Percentiles rank a stretch among this genome's conserved stretches.
These are phyloP conservation scores for Wickerhamomyces subpelliculosus DNA, from an alignment of 805 yeast species.

Conservation along the genomic window DNA sequence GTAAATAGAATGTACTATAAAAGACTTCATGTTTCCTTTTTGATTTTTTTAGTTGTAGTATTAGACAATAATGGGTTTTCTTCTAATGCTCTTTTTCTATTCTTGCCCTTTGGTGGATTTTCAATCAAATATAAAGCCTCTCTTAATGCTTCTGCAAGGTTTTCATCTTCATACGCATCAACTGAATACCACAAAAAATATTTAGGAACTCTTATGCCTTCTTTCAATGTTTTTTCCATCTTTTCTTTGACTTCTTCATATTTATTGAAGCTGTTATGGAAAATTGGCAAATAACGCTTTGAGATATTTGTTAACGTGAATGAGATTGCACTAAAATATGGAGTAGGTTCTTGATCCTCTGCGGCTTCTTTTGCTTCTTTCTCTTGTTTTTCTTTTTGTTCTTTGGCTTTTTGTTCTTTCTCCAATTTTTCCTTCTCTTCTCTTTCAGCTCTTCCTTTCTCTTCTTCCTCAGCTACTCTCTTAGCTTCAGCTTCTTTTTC, in stretches of 20 bases:
- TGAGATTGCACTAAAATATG: slow-evolving; percentile 54
- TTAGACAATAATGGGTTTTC: slow-evolving; percentile 1
- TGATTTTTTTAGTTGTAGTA: not conserved
- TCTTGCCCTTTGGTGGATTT: slow-evolving; percentile 31
- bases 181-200: slow-evolving; percentile 79
- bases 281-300: slow-evolving; percentile 51
- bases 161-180: slow-evolving; percentile 67
- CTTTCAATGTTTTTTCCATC: slow-evolving; percentile 55
- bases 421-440: slow-evolving; percentile 35
- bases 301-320: slow-evolving; percentile 63
- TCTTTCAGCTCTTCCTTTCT: slow-evolving; percentile 1
- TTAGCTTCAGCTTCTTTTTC: slow-evolving; percentile 8
- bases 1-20: not conserved
- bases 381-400: slow-evolving; percentile 5
- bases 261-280: slow-evolving; percentile 58
- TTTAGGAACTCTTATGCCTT: slow-evolving; percentile 54
- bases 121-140: slow-evolving; percentile 50
- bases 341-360: slow-evolving; percentile 29
- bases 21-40: not conserved
- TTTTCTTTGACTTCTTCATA: slow-evolving; percentile 45
- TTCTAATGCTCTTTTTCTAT: slow-evolving; percentile 19
- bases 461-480: slow-evolving; percentile 7
- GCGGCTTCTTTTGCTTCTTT: slow-evolving; percentile 14
- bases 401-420: slow-evolving; percentile 5
- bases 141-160: slow-evolving; percentile 57